phyloP scores from a whole-genome alignment of 805 yeast species.

The Candida tammaniensis region DNA sequence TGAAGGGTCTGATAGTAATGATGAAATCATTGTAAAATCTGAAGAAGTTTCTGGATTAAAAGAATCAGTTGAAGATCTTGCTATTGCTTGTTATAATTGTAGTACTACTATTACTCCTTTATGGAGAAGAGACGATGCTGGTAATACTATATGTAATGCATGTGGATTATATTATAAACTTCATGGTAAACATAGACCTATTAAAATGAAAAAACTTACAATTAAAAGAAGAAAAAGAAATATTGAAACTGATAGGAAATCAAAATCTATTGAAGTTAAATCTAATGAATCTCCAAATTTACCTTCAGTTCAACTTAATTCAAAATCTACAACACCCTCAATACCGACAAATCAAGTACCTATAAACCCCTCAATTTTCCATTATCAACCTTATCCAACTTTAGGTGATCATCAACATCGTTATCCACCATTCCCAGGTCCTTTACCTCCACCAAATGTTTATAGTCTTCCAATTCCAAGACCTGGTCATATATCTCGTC shows the following conservation, averaged over 20 bases:
- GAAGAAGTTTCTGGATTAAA: neutral
- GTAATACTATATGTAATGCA: conserved; percentile 85
- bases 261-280: conserved; percentile 1
- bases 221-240: conserved; percentile 72
- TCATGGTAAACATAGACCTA: conserved; percentile 77
- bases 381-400: too few species aligned
- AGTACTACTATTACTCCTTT: conserved; percentile 82
- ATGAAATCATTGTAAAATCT: neutral
- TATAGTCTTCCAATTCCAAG: too few species aligned
- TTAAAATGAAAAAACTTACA: conserved; percentile 65
- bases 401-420: too few species aligned
- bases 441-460: too few species aligned
- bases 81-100: conserved; percentile 81
- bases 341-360: too few species aligned
- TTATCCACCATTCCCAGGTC: too few species aligned
- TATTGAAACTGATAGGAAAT: conserved; percentile 12
- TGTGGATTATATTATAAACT: conserved; percentile 77
- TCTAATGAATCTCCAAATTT: too few species aligned
- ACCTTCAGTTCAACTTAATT: neutral
- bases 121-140: conserved; percentile 81
- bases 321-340: neutral
- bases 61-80: conserved; percentile 37
- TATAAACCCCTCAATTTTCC: too few species aligned
- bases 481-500: too few species aligned
- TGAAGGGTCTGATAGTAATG: neutral